Evolutionary conservation across 2,329 filamentous ascomycete genomes (phyloP), one percentile per base, ranked within the genome.

Genomic region (Ascochyta lentis): DNA sequence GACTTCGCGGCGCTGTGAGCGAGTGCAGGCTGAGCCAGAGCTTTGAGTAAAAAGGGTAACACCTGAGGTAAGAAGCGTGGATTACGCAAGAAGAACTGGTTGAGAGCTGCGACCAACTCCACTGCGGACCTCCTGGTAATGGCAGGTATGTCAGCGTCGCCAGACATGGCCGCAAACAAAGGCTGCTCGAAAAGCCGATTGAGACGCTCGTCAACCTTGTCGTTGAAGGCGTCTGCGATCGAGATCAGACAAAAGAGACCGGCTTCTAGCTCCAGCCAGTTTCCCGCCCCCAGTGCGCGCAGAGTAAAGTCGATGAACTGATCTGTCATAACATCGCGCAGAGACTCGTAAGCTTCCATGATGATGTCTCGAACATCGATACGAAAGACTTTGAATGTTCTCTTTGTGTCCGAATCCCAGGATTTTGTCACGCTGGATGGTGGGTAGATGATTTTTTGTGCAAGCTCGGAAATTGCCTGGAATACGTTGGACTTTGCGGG

Each of bases 351-450:
- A 3, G 88, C 84, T 2, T 89, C 86, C 63, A 92, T 86, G 26
- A 95, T 79, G 46, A 95, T 82, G 70, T 96, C 91, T 46, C 85
- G 83, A n/a, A 93, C 87, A 66, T 96, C 91, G 63, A 89, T 87
- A 27, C 91, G 83, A 43, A 91, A 91, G 54, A 90, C 87, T 47
- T 83, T 80, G 73, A 93, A 93, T 0, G 83, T 86, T 46, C 83
- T 82, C 35, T 85, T 84, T 31, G 90, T 87, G 23, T 85, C 84
- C 4, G 86, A 86, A 59, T 90, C 89, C 91, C 91, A 94, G 0
- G 80, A 78, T 27, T 81, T 79, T 42, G 87, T 84, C 7, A 82
- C 78, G 9, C 84, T 79, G 1, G 78, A 65, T 0, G 85, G 78
- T 4, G 90, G 89, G 59, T 89, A 90, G 39, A 85, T 84, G 43